A percentile compares a stretch with the other conserved stretches of the same genome.
Evolutionary conservation across 2,329 filamentous ascomycete genomes (phyloP).

Genomic region (Didymella pinodella): DNA sequence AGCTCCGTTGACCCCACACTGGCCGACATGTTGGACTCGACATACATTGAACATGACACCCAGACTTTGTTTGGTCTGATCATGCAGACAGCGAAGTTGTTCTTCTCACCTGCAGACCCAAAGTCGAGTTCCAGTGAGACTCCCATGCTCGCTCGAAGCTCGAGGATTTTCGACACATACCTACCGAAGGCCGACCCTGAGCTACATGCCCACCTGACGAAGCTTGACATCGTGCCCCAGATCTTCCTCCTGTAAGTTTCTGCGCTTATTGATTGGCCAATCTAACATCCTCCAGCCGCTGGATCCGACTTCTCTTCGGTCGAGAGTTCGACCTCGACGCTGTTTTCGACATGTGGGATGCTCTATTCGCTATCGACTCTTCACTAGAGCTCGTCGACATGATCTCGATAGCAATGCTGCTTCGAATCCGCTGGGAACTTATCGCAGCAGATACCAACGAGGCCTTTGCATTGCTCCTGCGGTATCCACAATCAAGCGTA

Average conservation of each 20-base stretch:
- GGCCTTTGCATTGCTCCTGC: conserved; percentile 81
- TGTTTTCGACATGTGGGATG: conserved; percentile 86
- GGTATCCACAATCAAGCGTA: conserved; percentile 74
- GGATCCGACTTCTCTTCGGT: conserved; percentile 92
- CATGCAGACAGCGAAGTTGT: conserved; percentile 86
- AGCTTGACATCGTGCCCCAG: conserved; percentile 90
- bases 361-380: conserved; percentile 86
- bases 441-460: conserved; percentile 87
- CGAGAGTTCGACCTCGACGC: conserved; percentile 91
- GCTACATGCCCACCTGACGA: conserved; percentile 78
- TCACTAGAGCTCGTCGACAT: conserved; percentile 82
- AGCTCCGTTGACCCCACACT: conserved; percentile 35
- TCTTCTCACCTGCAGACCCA: conserved; percentile 74
- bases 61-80: conserved; percentile 85
- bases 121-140: conserved; percentile 55
- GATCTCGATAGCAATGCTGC: conserved; percentile 91
- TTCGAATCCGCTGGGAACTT: conserved; percentile 89
- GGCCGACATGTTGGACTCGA: conserved; percentile 68
- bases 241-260: conserved; percentile 85
- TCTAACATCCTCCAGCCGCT: conserved; percentile 67
- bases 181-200: conserved; percentile 83
- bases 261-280: not conserved
- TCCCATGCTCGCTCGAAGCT: conserved; percentile 84
- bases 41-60: conserved; percentile 86
- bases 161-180: conserved; percentile 83